These are phyloP conservation scores for Solanum sparsipilum DNA, from an alignment of 257 asterid species.

Conservation along the genomic window DNA sequence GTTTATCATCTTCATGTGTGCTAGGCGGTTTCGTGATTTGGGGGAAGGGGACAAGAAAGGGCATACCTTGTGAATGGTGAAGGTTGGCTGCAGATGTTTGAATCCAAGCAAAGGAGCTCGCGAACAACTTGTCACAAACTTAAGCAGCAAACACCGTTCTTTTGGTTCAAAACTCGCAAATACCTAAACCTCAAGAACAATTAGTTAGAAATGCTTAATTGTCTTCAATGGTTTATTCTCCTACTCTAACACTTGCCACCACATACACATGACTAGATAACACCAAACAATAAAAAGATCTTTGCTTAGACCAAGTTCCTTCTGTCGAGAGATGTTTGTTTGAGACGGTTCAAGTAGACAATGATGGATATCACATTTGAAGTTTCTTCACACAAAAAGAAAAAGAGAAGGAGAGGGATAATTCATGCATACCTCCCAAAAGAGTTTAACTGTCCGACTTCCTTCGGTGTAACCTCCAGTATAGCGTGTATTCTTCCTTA, in stretches of 20 bases:
- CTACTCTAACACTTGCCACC: not conserved
- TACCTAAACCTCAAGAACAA: constrained; percentile 37
- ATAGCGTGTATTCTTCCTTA: constrained; percentile 72
- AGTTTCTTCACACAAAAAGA: not conserved
- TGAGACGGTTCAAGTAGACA: not conserved
- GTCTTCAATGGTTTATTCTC: not conserved
- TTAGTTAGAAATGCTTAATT: not conserved
- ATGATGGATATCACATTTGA: not conserved
- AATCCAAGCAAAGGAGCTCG: constrained; percentile 95
- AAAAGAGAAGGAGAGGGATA: constrained; percentile 7
- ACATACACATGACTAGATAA: not conserved
- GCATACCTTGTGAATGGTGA: constrained; percentile 87
- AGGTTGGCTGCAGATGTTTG: constrained; percentile 90
- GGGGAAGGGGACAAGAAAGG: not conserved
- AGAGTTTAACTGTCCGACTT: constrained; percentile 74
- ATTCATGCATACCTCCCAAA: constrained; percentile 77
- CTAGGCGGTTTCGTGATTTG: not conserved
- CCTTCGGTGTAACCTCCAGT: constrained; percentile 92
- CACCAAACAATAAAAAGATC: not conserved
- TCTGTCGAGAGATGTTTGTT: not conserved
- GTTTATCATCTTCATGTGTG: not conserved
- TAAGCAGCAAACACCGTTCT: constrained; percentile 91
- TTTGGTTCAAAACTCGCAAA: constrained; percentile 66
- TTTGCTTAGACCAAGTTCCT: not conserved
- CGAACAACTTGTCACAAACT: constrained; percentile 97